These are phyloP conservation scores for Lachnellula arida DNA, from an alignment of 2,329 filamentous ascomycete species.

Conservation along the genomic window DNA sequence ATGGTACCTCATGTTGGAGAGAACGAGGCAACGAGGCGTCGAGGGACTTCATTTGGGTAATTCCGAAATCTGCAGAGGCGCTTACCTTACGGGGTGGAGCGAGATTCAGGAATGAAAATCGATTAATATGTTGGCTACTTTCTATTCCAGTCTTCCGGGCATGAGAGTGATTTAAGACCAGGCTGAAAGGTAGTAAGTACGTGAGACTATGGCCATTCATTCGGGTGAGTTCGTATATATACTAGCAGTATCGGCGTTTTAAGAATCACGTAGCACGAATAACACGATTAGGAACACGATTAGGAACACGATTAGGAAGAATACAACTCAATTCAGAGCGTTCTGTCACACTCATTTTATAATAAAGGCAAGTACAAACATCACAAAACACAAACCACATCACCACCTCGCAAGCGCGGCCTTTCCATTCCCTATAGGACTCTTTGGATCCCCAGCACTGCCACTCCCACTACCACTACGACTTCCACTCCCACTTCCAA, in stretches of 20 bases:
- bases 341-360: too few relatives aligned
- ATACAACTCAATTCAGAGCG: background rate
- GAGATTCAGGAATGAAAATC: too few relatives aligned
- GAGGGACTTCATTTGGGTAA: background rate
- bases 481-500: conserved; percentile 21
- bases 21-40: background rate
- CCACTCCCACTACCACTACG: conserved; percentile 37
- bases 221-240: too few relatives aligned
- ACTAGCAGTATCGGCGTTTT: too few relatives aligned
- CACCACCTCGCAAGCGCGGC: conserved; percentile 4
- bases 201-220: too few relatives aligned
- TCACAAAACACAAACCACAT: background rate
- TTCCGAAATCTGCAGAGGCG: background rate
- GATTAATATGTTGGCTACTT: too few relatives aligned
- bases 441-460: conserved; percentile 49
- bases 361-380: background rate
- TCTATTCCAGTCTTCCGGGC: too few relatives aligned
- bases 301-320: background rate
- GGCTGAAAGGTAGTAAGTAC: too few relatives aligned
- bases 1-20: background rate
- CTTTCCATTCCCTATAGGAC: conserved; percentile 35
- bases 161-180: too few relatives aligned
- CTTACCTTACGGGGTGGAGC: background rate
- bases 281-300: too few relatives aligned
- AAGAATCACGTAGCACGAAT: too few relatives aligned